Evolutionary conservation across 495 filamentous ascomycete genomes (phyloP).

Genomic region (Trichoderma reesei): DNA sequence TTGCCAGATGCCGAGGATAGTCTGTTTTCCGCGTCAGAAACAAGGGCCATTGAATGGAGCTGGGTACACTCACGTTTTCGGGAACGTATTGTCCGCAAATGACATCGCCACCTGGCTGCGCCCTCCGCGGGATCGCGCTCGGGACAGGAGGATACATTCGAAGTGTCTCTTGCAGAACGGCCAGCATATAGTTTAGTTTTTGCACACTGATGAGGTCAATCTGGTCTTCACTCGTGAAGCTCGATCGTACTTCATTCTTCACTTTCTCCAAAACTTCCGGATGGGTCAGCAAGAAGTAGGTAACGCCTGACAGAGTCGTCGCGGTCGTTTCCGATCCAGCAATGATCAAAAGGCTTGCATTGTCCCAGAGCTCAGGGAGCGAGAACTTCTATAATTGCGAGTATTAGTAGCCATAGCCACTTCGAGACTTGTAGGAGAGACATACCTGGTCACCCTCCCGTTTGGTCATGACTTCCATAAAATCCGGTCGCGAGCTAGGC

Average conservation of each 20-base stretch:
- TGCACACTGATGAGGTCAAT: slow-evolving; percentile 41
- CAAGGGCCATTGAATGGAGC: neutral
- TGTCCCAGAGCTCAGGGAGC: slow-evolving; percentile 29
- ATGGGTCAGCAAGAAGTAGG: slow-evolving; percentile 43
- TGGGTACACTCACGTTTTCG: slow-evolving; percentile 23
- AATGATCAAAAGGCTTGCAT: slow-evolving; percentile 36
- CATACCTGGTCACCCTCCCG: neutral
- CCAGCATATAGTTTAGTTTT: slow-evolving; percentile 44
- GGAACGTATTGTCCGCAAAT: slow-evolving; percentile 40
- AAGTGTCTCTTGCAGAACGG: slow-evolving; percentile 47
- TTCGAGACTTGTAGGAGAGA: neutral
- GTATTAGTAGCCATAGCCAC: neutral
- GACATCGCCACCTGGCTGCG: slow-evolving; percentile 34
- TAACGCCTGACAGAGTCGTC: slow-evolving; percentile 41
- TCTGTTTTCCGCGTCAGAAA: slow-evolving; percentile 24
- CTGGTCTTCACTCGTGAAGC: slow-evolving; percentile 40
- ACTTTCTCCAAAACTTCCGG: slow-evolving; percentile 34
- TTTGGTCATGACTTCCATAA: neutral
- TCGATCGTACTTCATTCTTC: slow-evolving; percentile 37
- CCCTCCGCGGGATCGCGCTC: slow-evolving; percentile 33
- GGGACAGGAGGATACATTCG: slow-evolving; percentile 51
- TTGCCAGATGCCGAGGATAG: slow-evolving; percentile 37
- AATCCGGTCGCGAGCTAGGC: neutral
- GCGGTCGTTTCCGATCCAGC: slow-evolving; percentile 55
- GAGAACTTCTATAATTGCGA: slow-evolving; percentile 23